phyloP scores from a whole-genome alignment of 202 grass and related monocot genomes.

The Hordeum pubiflorum region DNA sequence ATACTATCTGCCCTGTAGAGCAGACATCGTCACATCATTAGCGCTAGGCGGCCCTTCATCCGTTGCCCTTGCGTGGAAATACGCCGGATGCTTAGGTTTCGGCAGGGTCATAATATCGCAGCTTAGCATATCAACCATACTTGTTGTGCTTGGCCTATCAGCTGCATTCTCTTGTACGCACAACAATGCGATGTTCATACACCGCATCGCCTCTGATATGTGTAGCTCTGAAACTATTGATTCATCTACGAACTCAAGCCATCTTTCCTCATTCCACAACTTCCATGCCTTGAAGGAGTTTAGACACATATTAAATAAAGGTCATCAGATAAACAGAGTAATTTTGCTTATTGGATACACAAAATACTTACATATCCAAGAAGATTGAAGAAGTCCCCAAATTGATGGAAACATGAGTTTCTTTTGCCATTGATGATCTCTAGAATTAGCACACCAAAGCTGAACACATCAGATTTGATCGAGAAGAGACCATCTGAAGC shows the following conservation, averaged over 20 bases:
- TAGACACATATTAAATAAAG: not conserved
- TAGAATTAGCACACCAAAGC: no score
- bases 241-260: slow-evolving; percentile 17
- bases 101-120: slow-evolving; percentile 14
- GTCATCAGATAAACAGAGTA: not conserved
- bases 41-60: not conserved
- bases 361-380: slow-evolving; percentile 16
- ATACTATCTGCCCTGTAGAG: not conserved
- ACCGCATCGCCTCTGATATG: slow-evolving; percentile 8
- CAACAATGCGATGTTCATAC: slow-evolving; percentile 38
- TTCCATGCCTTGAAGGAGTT: slow-evolving; percentile 40
- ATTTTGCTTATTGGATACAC: not conserved
- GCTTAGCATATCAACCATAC: slow-evolving; percentile 24
- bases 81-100: slow-evolving; percentile 35
- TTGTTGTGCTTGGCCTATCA: slow-evolving; percentile 47
- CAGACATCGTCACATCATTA: slow-evolving; percentile 23
- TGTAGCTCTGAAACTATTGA: not conserved
- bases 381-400: slow-evolving; percentile 31
- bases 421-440: slow-evolving; percentile 15
- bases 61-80: slow-evolving; percentile 26
- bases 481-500: no score
- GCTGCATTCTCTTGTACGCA: slow-evolving; percentile 59
- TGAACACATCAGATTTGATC: no score
- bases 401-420: slow-evolving; percentile 14
- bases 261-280: slow-evolving; percentile 34